Conservation (phyloP, 768 basidiomycete genomes). For the Russula virescens region DNA sequence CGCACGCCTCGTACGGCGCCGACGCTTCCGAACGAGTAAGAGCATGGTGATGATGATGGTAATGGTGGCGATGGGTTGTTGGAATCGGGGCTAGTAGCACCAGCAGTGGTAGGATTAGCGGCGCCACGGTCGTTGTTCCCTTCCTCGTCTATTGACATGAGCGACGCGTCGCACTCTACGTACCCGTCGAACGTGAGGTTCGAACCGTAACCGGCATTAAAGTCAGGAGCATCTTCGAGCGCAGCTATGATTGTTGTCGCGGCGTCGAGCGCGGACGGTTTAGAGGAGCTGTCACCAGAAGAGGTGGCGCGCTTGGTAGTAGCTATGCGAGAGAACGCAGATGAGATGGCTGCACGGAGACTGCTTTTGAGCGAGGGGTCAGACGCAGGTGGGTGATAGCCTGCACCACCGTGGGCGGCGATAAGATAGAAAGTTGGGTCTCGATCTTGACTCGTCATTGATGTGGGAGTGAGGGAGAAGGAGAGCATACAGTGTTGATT, state of each 20-base stretch:
- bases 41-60: background rate
- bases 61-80: too few relatives aligned
- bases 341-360: slow-evolving; percentile 45
- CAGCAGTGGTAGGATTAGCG: background rate
- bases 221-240: background rate
- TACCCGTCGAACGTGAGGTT: slow-evolving; percentile 69
- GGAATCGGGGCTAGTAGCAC: too few relatives aligned
- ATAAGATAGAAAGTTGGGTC: slow-evolving; percentile 30
- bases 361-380: slow-evolving; percentile 42
- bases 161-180: slow-evolving; percentile 78
- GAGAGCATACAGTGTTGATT: slow-evolving; percentile 1
- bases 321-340: slow-evolving; percentile 35
- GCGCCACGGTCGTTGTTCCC: background rate
- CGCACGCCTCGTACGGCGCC: slow-evolving; percentile 62
- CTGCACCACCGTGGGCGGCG: slow-evolving; percentile 77
- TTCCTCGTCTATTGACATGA: slow-evolving; percentile 43
- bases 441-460: background rate
- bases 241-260: background rate
- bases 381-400: slow-evolving; percentile 43
- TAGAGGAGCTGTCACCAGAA: background rate
- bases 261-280: slow-evolving; percentile 8
- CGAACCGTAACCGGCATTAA: slow-evolving; percentile 57
- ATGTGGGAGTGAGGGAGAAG: background rate
- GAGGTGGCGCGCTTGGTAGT: background rate
- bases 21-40: slow-evolving; percentile 55